Conservation (phyloP, 768 basidiomycete species). For the Brasilioporus rufonigricans region DNA sequence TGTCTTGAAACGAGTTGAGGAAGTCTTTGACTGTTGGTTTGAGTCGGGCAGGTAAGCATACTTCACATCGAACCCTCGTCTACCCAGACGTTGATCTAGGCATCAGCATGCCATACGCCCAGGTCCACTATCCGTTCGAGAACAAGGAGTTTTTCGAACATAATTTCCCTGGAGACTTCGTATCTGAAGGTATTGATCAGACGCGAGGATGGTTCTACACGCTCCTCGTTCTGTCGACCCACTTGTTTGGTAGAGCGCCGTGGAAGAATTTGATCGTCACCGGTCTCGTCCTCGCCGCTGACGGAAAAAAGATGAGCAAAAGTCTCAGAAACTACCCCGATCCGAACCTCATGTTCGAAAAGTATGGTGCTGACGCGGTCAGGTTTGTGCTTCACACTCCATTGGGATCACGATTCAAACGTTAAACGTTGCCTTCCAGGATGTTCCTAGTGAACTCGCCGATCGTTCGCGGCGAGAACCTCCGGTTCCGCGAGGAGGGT, state of each 20-base stretch:
- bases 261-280: conserved; percentile 99
- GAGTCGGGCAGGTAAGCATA: conserved; percentile 88
- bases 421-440: conserved; percentile 37
- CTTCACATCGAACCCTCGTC: not conserved
- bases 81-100: not conserved
- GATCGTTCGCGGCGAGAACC: conserved; percentile 95
- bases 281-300: conserved; percentile 92
- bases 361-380: conserved; percentile 94
- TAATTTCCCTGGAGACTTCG: conserved; percentile 93
- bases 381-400: conserved; percentile 44
- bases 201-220: conserved; percentile 99
- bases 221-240: conserved; percentile 91
- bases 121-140: conserved; percentile 97
- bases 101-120: conserved; percentile 95
- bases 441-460: conserved; percentile 99
- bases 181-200: conserved; percentile 98
- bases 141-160: conserved; percentile 85
- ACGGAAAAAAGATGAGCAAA: conserved; percentile 99
- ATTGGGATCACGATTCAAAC: not conserved
- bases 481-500: conserved; percentile 97
- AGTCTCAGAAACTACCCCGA: conserved; percentile 96
- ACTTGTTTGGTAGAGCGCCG: conserved; percentile 88
- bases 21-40: conserved; percentile 99
- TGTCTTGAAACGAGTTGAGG: conserved; percentile 82
- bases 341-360: conserved; percentile 84